These are phyloP conservation scores for Hymenoscyphus infarciens DNA, from an alignment of 2,329 filamentous ascomycete species.

Conservation along the genomic window DNA sequence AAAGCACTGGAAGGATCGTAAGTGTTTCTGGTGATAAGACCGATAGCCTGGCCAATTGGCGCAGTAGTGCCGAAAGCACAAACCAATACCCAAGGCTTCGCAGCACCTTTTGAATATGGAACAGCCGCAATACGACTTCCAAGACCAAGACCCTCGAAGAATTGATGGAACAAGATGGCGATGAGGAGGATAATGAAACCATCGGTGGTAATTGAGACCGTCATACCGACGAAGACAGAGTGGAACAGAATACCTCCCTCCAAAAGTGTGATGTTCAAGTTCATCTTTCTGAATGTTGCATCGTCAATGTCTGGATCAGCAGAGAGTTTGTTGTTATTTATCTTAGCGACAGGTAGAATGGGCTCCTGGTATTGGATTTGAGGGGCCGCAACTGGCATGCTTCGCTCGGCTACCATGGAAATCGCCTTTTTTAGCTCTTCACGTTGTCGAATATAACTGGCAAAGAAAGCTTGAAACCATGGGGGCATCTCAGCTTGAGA, in stretches of 20 bases:
- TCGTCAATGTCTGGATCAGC: constrained; percentile 33
- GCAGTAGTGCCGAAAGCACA: constrained; percentile 48
- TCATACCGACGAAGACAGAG: constrained; percentile 73
- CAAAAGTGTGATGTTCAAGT: constrained; percentile 70
- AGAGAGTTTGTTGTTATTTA: constrained; percentile 4
- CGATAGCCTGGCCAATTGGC: constrained; percentile 75
- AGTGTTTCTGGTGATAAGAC: constrained; percentile 67
- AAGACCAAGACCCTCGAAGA: constrained; percentile 58
- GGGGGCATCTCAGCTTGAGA: constrained; percentile 51
- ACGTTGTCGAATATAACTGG: constrained; percentile 59
- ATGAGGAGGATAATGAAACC: constrained; percentile 64
- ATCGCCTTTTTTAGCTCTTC: constrained; percentile 56
- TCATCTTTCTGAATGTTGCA: constrained; percentile 55
- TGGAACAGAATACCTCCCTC: constrained; percentile 79
- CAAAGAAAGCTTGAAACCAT: constrained; percentile 61
- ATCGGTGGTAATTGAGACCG: constrained; percentile 62
- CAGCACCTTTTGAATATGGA: constrained; percentile 16
- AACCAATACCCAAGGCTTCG: constrained; percentile 21
- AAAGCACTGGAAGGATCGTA: constrained; percentile 73
- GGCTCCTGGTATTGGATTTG: not conserved
- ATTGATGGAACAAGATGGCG: constrained; percentile 67
- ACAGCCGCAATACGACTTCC: constrained; percentile 61
- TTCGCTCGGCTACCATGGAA: constrained; percentile 31
- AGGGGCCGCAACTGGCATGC: not conserved
- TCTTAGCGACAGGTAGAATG: not conserved